Base-by-base conservation (phyloP, 805 yeast species). In the Cyberlindnera americana region DNA sequence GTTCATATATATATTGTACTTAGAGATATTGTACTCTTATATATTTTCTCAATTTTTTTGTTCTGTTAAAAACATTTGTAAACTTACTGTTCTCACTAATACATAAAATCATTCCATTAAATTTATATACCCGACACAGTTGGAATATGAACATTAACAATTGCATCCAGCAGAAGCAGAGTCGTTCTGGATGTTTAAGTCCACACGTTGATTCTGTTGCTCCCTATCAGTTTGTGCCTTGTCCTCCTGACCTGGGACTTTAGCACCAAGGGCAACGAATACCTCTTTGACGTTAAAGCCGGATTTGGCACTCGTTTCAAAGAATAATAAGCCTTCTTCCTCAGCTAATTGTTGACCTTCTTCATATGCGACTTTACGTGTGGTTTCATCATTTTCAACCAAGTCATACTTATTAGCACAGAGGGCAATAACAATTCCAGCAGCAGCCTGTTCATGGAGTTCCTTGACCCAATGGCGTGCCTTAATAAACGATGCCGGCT, bases 401-500 rank as follows among this genome's bases (percentile, higher is more conserved):
- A 91, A 68, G 64, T 91, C 99, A 44, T 78, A 75, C 66, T 91
- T 91, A 69, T 90, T 91, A 27, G 96, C 99, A 21, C 90, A 96
- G 27, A 91, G 71, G 3, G 98, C 98, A 61, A 91, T 89, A 42
- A 88, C 78, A 37, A 91, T 91, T 47, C 83, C 90, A 48, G 86
- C 85, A n/a, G 85, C 73, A 15, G 97, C 97, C 65, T 90, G 98
- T 51, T 90, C 95, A 58, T 88, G 95, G 51, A 91, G 74, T 61
- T 91, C 98, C 57, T 85, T 85, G 40, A 91, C 96, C 99, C 99
- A 91, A 65, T 91, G 97, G 54, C 97, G 83, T 7, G 98, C 98
- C 64, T 91, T 89, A 54, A 89, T 82, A 54, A 91, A 91, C 18
- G 95, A 83, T 12, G 95, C 93, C 3, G 96, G 96, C 58, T 89